Base-by-base conservation (phyloP, 2,329 filamentous ascomycete genomes). In the Phialophora expanda region DNA sequence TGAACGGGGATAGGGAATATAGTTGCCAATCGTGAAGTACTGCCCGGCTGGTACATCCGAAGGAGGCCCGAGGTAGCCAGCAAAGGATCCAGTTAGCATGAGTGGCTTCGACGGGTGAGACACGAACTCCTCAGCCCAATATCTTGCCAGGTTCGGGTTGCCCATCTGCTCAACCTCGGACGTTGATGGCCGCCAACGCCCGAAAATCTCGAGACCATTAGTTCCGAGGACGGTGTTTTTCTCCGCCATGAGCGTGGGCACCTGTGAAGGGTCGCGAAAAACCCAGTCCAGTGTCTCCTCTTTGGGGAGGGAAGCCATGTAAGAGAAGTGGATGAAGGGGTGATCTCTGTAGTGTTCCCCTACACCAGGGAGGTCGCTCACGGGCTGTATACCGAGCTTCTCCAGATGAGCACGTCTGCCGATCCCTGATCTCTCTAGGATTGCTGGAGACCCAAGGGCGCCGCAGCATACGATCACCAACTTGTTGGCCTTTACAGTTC, bases 401-500 rank as follows among this genome's bases (percentile, higher is more conserved):
- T 76, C 68, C 2, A 85, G 75, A 4, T 83, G 70, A 0, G 76
- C 71, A 4, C 77, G 75, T 53, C 79, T 77, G 3, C 87, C 87
- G 38, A 90, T 80, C 0, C 87, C 87, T 0, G 86, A 88, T 1
- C 88, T 77, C 68, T 89, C 87, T 14, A 85, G 81, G 14, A 86
- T 76, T 75, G 83, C 85, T 4, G 82, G 87, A 11, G 83, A 86
- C 71, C 83, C 82, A 41, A 85, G 76, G 28, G 81, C 83, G 0
- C 87, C 88, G 0, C 85, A 85, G 2, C 83, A 84, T 2, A 90
- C 73, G 44, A 90, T 81, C 9, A 89, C 80, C 68, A 89, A 86
- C 59, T 74, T 74, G 28, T 67, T 71, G 69, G 71, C 76, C 26
- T 22, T 30, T 6, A 56, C 34, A 26, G 22, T 34, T 38, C 32